Evolutionary conservation across 106 monocot genomes (phyloP).

Genomic region (Platanthera zijinensis): DNA sequence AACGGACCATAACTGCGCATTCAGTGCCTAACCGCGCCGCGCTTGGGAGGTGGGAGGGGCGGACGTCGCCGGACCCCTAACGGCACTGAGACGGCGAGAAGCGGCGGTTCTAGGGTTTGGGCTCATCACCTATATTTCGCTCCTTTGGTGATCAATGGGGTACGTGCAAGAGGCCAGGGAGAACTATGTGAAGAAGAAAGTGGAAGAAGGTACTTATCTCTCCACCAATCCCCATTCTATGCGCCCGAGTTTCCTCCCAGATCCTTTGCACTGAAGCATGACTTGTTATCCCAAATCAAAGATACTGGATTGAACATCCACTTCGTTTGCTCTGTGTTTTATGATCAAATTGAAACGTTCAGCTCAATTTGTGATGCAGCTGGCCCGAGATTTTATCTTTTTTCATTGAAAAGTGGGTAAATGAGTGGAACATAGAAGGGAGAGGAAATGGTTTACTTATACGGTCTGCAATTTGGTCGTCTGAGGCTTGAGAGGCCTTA

Average conservation of each 20-base stretch:
- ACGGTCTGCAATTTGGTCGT: not conserved
- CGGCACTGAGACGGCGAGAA: no score
- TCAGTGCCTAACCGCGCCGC: not conserved
- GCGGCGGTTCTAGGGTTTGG: not conserved
- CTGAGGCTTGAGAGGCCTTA: not conserved
- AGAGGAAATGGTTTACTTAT: not conserved
- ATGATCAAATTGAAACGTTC: not conserved
- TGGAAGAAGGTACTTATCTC: conserved; percentile 71
- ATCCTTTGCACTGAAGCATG: not conserved
- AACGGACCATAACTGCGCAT: not conserved
- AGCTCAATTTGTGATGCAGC: not conserved
- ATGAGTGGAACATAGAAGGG: no score
- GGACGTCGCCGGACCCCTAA: not conserved
- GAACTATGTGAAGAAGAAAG: conserved; percentile 99
- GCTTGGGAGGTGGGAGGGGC: not conserved
- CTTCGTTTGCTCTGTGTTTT: not conserved
- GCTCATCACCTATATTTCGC: not conserved
- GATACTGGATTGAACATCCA: not conserved
- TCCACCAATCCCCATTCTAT: not conserved
- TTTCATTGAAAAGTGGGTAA: no score
- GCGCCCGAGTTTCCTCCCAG: not conserved
- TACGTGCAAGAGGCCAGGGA: conserved; percentile 78
- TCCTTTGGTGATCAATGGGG: conserved; percentile 37
- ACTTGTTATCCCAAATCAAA: not conserved
- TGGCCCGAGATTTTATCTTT: no score